Percentiles rank a stretch among this genome's conserved stretches.
These are phyloP conservation scores for Tilletia indica DNA, from an alignment of 1,284 basidiomycete genomes.

Conservation along the genomic window DNA sequence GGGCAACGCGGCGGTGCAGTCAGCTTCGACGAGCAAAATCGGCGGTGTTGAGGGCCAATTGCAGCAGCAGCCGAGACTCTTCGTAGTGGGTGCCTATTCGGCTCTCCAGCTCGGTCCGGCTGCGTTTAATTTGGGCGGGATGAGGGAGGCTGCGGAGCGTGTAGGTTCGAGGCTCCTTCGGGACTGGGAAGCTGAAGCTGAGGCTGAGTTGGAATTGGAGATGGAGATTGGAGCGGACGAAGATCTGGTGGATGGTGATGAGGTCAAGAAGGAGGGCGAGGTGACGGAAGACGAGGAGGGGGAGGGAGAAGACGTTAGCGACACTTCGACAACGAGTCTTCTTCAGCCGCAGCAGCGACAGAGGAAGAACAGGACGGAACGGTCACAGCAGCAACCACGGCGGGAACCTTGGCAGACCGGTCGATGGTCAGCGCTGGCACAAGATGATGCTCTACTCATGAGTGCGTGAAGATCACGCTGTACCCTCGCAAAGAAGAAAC, in stretches of 20 bases:
- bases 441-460: not conserved
- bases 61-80: constrained; percentile 46
- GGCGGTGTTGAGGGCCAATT: not conserved
- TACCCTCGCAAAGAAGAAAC: not conserved
- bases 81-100: constrained; percentile 52
- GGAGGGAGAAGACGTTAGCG: too few relatives aligned
- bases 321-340: too few relatives aligned
- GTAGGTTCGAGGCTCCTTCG: constrained; percentile 44
- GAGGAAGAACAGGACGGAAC: not conserved
- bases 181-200: constrained; percentile 21
- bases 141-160: constrained; percentile 55
- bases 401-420: constrained; percentile 8
- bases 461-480: not conserved
- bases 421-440: not conserved
- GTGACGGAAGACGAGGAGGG: too few relatives aligned
- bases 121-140: constrained; percentile 55
- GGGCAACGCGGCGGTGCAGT: constrained; percentile 14
- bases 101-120: constrained; percentile 52
- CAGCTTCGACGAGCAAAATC: not conserved
- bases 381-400: too few relatives aligned
- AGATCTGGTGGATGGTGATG: not conserved
- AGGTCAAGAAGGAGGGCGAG: too few relatives aligned
- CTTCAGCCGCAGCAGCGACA: not conserved
- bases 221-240: not conserved
- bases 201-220: not conserved